Evolutionary conservation across 805 yeast genomes (phyloP).

Genomic region (Yamadazyma sp.): DNA sequence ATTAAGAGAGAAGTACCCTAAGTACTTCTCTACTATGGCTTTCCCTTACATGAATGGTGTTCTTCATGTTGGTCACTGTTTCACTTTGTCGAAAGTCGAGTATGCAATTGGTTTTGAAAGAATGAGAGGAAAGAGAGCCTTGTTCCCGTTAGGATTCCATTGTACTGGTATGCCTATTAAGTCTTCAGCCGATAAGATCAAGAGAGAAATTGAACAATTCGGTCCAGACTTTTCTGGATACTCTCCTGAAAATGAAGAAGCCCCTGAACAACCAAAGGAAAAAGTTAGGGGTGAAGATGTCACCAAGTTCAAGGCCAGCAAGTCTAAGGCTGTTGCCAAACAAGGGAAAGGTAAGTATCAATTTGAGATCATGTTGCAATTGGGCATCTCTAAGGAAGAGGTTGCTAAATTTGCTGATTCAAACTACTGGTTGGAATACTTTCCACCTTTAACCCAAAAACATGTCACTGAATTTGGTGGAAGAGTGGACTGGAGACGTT

Average conservation of each 20-base stretch:
- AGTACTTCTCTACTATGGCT: conserved; percentile 91
- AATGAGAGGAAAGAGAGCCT: conserved; percentile 87
- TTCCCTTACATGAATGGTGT: conserved; percentile 99
- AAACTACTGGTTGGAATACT: conserved; percentile 82
- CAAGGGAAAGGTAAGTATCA: conserved; percentile 93
- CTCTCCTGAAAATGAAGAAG: conserved; percentile 64
- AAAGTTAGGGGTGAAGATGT: conserved; percentile 63
- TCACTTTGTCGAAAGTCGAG: conserved; percentile 92
- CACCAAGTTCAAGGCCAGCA: conserved; percentile 88
- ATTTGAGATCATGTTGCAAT: conserved; percentile 93
- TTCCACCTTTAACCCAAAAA: conserved; percentile 84
- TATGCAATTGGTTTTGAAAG: conserved; percentile 91
- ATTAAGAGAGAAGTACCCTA: conserved; percentile 77
- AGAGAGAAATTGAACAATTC: conserved; percentile 87
- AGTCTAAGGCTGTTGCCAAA: conserved; percentile 91
- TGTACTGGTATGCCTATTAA: conserved; percentile 99
- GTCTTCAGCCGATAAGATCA: conserved; percentile 93
- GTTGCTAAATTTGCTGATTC: conserved; percentile 89
- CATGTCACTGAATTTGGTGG: conserved; percentile 86
- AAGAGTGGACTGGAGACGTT: conserved; percentile 97
- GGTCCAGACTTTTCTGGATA: conserved; percentile 75
- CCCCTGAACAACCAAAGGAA: conserved; percentile 36
- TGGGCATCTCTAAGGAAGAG: conserved; percentile 83
- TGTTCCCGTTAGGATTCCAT: conserved; percentile 97
- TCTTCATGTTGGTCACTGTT: conserved; percentile 95